Evolutionary conservation across 192 early-diverging fungal genomes (phyloP).

Genomic region (Funneliformis geosporum): DNA sequence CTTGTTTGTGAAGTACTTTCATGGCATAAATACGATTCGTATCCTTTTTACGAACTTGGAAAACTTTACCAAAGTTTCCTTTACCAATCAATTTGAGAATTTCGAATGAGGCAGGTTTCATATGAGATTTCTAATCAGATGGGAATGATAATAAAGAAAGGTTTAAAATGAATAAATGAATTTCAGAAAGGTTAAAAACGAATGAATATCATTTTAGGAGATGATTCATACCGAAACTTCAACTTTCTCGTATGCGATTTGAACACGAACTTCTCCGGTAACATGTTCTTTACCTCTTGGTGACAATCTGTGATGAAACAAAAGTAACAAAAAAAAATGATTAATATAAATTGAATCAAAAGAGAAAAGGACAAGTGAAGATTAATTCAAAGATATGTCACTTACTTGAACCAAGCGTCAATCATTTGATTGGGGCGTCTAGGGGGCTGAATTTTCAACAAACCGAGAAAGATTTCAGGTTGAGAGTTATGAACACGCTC

Average conservation of each 20-base stretch:
- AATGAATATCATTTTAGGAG: neutral
- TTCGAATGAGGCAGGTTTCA: slow-evolving; percentile 59
- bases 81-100: slow-evolving; percentile 75
- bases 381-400: neutral
- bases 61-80: slow-evolving; percentile 81
- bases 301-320: slow-evolving; percentile 13
- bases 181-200: too few species aligned
- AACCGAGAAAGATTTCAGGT: slow-evolving; percentile 47
- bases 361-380: too few species aligned
- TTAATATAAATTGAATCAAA: too few species aligned
- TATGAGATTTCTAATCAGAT: slow-evolving; percentile 38
- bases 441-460: slow-evolving; percentile 45
- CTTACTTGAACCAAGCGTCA: slow-evolving; percentile 48
- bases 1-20: slow-evolving; percentile 77
- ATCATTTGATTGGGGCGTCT: slow-evolving; percentile 45
- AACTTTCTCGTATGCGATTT: slow-evolving; percentile 40
- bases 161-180: too few species aligned
- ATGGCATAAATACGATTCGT: slow-evolving; percentile 81
- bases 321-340: neutral
- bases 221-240: slow-evolving; percentile 27
- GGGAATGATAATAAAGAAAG: too few species aligned
- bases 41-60: slow-evolving; percentile 78
- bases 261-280: slow-evolving; percentile 52
- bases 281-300: slow-evolving; percentile 33
- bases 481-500: slow-evolving; percentile 30